These are phyloP conservation scores for Rhodotorula sp. DNA, from an alignment of 1,284 basidiomycete species.

Conservation along the genomic window DNA sequence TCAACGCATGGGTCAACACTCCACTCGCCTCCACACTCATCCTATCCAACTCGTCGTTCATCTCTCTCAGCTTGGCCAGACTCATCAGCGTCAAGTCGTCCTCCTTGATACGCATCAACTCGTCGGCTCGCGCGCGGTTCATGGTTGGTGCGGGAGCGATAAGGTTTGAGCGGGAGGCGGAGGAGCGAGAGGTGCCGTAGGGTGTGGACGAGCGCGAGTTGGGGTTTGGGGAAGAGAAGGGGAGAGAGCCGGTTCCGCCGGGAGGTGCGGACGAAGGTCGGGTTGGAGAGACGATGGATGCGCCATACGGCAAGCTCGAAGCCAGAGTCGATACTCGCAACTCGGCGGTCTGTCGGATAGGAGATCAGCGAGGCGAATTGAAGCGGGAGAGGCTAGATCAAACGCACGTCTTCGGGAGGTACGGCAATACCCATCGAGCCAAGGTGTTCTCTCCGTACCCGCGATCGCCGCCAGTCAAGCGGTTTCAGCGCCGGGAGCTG, in stretches of 20 bases:
- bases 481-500: conserved; percentile 59
- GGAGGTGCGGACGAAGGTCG: conserved; percentile 21
- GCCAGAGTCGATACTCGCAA: background rate
- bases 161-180: background rate
- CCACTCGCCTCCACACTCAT: conserved; percentile 35
- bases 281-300: conserved; percentile 1
- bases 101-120: conserved; percentile 16
- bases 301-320: background rate
- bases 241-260: conserved; percentile 1
- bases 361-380: background rate
- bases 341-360: background rate
- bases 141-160: conserved; percentile 3
- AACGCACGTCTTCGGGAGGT: conserved; percentile 78
- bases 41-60: conserved; percentile 26
- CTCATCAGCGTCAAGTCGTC: conserved; percentile 29
- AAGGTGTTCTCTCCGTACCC: conserved; percentile 80
- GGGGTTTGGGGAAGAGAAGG: conserved; percentile 5
- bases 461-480: conserved; percentile 85
- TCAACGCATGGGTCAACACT: conserved; percentile 36
- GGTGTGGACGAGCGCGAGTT: conserved; percentile 23
- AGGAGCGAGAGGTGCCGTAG: background rate
- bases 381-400: background rate
- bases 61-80: conserved; percentile 9
- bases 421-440: conserved; percentile 87
- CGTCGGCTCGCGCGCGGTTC: conserved; percentile 23